Evolutionary conservation across 768 basidiomycete species (phyloP), one percentile per base, ranked within the genome.

Genomic region (Leccinum rimulosum): DNA sequence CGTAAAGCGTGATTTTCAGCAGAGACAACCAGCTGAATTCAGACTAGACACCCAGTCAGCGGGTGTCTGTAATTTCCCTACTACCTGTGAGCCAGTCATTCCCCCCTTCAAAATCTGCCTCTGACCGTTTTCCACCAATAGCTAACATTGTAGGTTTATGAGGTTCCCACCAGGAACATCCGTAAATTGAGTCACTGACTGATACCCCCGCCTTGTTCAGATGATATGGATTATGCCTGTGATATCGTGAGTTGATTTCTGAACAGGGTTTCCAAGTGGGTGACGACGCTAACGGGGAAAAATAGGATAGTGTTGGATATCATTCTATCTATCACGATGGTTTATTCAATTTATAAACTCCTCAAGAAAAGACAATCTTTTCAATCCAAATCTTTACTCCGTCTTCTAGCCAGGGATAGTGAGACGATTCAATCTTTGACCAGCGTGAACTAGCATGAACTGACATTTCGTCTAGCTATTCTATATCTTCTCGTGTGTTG

Each of bases 401-500:
- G 5, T n/a, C 1, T 48, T 17, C 62, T 64, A 8, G 12, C 48
- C 9, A 30, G 36, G 50, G 63, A 64, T 17, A 63, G 63, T 64
- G 48, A 64, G 63, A 7, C n/a, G 8, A 25, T 31, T 10, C 27
- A 59, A 59, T 45, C 4, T 48, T 30, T 43, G n/a, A 11, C 40
- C 48, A 49, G 48, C 2, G 25, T 33, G 9, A 14, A 17, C 40
- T 28, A 25, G 12, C 30, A n/a, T 45, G 3, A 22, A 33, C 30
- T 57, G 22, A 57, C 38, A 12, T 35, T 27, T 45, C 17, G 6
- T 17, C 14, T 31, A 60, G 55, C 50, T 45, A 8, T 14, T 4
- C 3, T 52, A 11, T 60, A 33, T 30, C 56, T 57, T 36, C 6
- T n/a, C 30, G 59, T 60, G 9, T 14, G 55, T 56, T 31, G 6